Evolutionary conservation across 2,329 filamentous ascomycete genomes (phyloP).

Genomic region (Daldinia eschscholtzii): DNA sequence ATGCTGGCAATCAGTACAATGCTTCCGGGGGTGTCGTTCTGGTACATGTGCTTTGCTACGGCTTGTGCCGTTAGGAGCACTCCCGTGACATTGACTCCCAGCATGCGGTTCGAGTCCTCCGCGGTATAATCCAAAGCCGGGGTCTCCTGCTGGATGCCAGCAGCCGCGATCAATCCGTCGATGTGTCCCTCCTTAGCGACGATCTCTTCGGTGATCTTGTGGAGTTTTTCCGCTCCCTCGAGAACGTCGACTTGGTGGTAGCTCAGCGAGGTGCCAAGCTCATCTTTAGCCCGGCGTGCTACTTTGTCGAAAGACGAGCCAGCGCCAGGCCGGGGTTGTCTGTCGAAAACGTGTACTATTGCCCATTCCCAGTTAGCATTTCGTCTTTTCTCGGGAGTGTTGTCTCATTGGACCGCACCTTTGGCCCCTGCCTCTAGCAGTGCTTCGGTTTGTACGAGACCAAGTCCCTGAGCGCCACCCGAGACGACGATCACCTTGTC

Average conservation of each 20-base stretch:
- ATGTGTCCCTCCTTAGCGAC: constrained; percentile 77
- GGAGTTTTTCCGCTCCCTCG: constrained; percentile 72
- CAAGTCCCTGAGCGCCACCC: constrained; percentile 81
- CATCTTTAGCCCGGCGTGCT: constrained; percentile 71
- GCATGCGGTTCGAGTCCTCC: constrained; percentile 80
- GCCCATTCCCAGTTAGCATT: constrained; percentile 4
- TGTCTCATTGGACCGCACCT: constrained; percentile 55
- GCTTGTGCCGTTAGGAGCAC: constrained; percentile 88
- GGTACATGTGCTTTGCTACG: constrained; percentile 81
- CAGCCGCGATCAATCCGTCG: constrained; percentile 80
- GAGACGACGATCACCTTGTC: constrained; percentile 82
- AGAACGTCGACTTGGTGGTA: constrained; percentile 87
- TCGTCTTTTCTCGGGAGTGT: not conserved
- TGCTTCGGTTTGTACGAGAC: constrained; percentile 82
- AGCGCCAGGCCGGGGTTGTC: constrained; percentile 66
- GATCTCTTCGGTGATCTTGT: constrained; percentile 76
- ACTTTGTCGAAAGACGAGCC: constrained; percentile 73
- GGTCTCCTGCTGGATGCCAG: constrained; percentile 84
- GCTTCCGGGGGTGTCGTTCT: constrained; percentile 68
- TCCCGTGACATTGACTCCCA: constrained; percentile 89
- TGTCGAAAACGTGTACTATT: constrained; percentile 75
- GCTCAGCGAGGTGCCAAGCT: constrained; percentile 75
- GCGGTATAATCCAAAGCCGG: constrained; percentile 84
- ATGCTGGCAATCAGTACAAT: constrained; percentile 78
- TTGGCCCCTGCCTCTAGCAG: constrained; percentile 83